phyloP scores from a whole-genome alignment of 1,284 basidiomycete species.

The Bothia castanella region DNA sequence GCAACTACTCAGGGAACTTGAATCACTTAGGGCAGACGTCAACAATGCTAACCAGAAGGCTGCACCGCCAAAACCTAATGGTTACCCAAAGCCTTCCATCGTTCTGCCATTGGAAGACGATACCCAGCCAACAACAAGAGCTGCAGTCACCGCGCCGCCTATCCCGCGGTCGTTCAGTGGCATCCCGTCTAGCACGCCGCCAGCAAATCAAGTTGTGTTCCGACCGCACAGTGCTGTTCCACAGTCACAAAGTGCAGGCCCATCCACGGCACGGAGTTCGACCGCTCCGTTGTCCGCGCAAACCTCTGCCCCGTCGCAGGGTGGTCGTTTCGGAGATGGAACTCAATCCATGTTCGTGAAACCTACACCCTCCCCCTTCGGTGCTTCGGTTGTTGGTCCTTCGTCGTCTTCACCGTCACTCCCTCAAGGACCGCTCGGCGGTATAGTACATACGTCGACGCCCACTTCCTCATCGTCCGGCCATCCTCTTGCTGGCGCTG shows the following conservation, averaged over 20 bases:
- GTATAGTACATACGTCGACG: conserved; percentile 10
- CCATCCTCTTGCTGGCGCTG: conserved; percentile 19
- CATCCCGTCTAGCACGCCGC: conserved; percentile 21
- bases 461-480: conserved; percentile 8
- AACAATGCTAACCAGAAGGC: conserved; percentile 60
- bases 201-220: conserved; percentile 18
- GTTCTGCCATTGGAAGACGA: conserved; percentile 66
- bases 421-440: conserved; percentile 31
- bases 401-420: conserved; percentile 30
- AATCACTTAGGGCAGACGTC: conserved; percentile 78
- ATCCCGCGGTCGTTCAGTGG: conserved; percentile 19
- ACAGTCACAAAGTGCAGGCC: conserved; percentile 51
- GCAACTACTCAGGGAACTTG: conserved; percentile 82
- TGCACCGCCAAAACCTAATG: conserved; percentile 42
- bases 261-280: conserved; percentile 18
- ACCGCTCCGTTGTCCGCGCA: conserved; percentile 26
- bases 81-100: conserved; percentile 54
- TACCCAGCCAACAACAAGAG: conserved; percentile 35
- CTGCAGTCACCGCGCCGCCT: conserved; percentile 29
- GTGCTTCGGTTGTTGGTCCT: conserved; percentile 28
- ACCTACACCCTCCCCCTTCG: conserved; percentile 36
- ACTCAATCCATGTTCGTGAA: conserved; percentile 75
- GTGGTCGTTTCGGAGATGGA: conserved; percentile 65
- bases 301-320: conserved; percentile 46
- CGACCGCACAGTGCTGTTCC: conserved; percentile 29